Percentiles rank a stretch among this genome's conserved stretches.
Conservation (phyloP, 495 filamentous ascomycete genomes). For the Lasiosphaeriaceae sp. region DNA sequence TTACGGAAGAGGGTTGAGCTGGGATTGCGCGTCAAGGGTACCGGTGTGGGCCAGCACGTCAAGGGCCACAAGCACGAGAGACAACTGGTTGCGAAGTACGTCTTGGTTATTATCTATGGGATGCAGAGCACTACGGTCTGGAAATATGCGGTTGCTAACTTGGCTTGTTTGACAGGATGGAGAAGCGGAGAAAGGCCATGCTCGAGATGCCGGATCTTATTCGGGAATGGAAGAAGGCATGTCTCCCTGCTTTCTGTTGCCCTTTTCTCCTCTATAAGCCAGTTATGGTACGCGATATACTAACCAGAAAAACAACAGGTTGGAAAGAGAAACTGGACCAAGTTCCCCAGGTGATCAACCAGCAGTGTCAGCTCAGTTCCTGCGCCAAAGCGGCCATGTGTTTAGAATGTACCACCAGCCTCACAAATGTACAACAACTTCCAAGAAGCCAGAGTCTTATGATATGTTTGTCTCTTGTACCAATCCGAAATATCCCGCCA, state of each 20-base stretch:
- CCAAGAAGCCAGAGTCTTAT: neutral
- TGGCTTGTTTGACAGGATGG: constrained; percentile 55
- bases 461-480: neutral
- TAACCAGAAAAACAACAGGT: constrained; percentile 35
- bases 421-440: constrained; percentile 20
- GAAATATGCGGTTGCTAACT: constrained; percentile 10
- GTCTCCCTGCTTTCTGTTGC: constrained; percentile 18
- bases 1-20: constrained; percentile 62
- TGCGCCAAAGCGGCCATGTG: neutral
- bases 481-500: neutral
- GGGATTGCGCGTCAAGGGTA: constrained; percentile 79
- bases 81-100: constrained; percentile 69
- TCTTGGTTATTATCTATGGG: constrained; percentile 15
- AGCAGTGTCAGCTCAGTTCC: neutral
- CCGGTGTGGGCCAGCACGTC: constrained; percentile 85
- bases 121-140: neutral
- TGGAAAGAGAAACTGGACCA: constrained; percentile 86
- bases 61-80: constrained; percentile 95
- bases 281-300: neutral
- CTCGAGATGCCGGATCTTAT: constrained; percentile 87
- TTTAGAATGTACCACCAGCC: constrained; percentile 23
- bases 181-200: constrained; percentile 88
- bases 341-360: constrained; percentile 67
- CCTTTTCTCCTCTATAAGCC: neutral
- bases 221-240: constrained; percentile 87